Evolutionary conservation across 352 stramenopile species (phyloP).

Genomic region (Pythium pectinolyticum): DNA sequence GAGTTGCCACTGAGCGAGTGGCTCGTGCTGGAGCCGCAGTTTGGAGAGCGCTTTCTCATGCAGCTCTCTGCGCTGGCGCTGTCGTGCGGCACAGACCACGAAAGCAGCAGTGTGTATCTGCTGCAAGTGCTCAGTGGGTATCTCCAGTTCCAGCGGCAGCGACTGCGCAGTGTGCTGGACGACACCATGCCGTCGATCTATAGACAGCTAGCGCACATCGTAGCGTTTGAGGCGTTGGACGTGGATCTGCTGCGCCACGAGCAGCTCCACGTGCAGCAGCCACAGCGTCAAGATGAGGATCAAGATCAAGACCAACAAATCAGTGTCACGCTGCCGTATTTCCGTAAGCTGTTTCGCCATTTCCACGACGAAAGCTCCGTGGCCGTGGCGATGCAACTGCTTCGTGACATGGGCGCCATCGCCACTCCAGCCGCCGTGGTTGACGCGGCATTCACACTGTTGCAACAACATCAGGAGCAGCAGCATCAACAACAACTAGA

Average conservation of each 20-base stretch:
- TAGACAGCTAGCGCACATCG: conserved; percentile 43
- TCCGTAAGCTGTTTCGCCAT: conserved; percentile 70
- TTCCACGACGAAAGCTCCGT: conserved; percentile 78
- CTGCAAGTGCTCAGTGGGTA: conserved; percentile 78
- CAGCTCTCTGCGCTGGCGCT: conserved; percentile 69
- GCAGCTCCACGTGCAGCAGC: background rate
- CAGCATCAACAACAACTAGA: too few species aligned
- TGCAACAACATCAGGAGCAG: too few species aligned
- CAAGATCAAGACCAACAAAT: background rate
- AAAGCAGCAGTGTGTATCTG: conserved; percentile 50
- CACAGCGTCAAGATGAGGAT: too few species aligned
- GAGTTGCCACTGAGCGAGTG: conserved; percentile 48
- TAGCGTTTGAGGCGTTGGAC: conserved; percentile 69
- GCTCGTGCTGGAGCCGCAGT: conserved; percentile 55
- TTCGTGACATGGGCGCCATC: conserved; percentile 47
- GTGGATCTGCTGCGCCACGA: conserved; percentile 73
- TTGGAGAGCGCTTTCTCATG: conserved; percentile 68
- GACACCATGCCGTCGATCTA: conserved; percentile 49
- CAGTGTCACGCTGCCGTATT: conserved; percentile 60
- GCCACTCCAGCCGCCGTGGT: conserved; percentile 63
- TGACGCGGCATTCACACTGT: conserved; percentile 57
- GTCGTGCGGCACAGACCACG: conserved; percentile 60
- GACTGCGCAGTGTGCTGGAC: conserved; percentile 51
- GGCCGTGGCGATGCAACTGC: conserved; percentile 38
- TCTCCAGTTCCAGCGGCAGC: conserved; percentile 43